Percentiles rank a stretch among this genome's conserved stretches.
phyloP scores from a whole-genome alignment of 805 yeast species.

The Starmera dryadoides region DNA sequence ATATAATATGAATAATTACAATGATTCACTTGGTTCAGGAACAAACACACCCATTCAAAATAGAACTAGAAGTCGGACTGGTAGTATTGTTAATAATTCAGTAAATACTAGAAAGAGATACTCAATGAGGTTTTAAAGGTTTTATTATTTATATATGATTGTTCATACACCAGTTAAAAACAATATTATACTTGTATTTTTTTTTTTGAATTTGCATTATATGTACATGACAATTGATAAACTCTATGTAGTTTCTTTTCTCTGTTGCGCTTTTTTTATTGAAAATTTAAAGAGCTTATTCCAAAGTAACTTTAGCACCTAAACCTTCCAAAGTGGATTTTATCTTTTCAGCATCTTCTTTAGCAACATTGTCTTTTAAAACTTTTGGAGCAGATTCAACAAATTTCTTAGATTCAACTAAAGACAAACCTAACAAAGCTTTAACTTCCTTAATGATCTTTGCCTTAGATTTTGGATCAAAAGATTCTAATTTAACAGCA shows the following conservation, averaged over 20 bases:
- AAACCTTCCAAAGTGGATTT: slow-evolving; percentile 87
- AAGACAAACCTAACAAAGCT: slow-evolving; percentile 79
- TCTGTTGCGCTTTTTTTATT: too few relatives aligned
- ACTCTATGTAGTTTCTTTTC: too few relatives aligned
- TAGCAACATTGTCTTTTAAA: slow-evolving; percentile 89
- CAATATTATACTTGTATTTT: slow-evolving; percentile 4
- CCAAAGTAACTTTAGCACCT: slow-evolving; percentile 90
- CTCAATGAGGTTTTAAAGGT: slow-evolving; percentile 16
- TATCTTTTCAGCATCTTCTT: slow-evolving; percentile 97
- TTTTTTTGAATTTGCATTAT: too few relatives aligned
- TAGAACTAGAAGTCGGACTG: neutral
- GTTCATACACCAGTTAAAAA: too few relatives aligned
- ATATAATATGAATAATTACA: neutral
- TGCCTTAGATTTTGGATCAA: slow-evolving; percentile 93
- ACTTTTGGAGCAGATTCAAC: slow-evolving; percentile 97
- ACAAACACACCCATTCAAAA: too few relatives aligned
- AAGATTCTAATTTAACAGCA: slow-evolving; percentile 83
- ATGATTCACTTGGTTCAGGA: too few relatives aligned
- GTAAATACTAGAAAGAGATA: slow-evolving; percentile 10
- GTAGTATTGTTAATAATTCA: neutral
- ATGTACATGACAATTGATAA: too few relatives aligned
- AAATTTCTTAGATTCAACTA: slow-evolving; percentile 95
- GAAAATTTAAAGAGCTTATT: slow-evolving; percentile 41
- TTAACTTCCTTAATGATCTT: slow-evolving; percentile 97
- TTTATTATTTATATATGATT: neutral